phyloP scores from a whole-genome alignment of 306 rosid species.

The Medicago arabica region DNA sequence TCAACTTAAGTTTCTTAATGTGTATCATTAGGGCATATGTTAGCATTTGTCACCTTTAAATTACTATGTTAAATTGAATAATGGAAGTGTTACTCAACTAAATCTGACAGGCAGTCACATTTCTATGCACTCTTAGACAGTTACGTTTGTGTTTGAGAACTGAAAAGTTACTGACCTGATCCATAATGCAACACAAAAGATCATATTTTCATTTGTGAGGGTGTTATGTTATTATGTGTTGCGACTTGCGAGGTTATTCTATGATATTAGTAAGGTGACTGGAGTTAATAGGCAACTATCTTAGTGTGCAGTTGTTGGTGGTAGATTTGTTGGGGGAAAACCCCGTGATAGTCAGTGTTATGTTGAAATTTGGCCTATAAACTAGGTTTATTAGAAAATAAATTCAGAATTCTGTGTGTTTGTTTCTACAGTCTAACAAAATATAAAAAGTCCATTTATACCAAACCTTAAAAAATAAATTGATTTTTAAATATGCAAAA shows the following conservation, averaged over 20 bases:
- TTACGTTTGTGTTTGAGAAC: neutral
- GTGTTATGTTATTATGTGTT: neutral
- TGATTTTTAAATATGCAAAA: neutral
- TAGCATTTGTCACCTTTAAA: too few species aligned
- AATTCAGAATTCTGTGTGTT: constrained; percentile 12
- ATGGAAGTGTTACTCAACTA: too few species aligned
- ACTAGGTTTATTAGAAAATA: neutral
- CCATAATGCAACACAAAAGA: too few species aligned
- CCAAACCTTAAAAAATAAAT: neutral
- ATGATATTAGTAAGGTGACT: neutral
- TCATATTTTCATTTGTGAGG: neutral
- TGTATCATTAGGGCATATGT: too few species aligned
- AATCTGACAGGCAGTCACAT: too few species aligned
- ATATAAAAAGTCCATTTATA: neutral
- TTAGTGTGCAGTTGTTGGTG: neutral
- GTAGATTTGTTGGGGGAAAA: neutral
- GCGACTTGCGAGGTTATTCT: neutral
- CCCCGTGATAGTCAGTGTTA: neutral
- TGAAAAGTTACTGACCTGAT: too few species aligned
- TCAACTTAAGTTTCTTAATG: too few species aligned
- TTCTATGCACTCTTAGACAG: neutral
- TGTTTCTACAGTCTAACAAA: constrained; percentile 4
- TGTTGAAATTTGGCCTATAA: neutral
- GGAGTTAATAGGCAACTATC: neutral
- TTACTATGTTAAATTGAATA: too few species aligned